phyloP scores from a whole-genome alignment of 2,329 filamentous ascomycete genomes.

The Monilinia fructigena region DNA sequence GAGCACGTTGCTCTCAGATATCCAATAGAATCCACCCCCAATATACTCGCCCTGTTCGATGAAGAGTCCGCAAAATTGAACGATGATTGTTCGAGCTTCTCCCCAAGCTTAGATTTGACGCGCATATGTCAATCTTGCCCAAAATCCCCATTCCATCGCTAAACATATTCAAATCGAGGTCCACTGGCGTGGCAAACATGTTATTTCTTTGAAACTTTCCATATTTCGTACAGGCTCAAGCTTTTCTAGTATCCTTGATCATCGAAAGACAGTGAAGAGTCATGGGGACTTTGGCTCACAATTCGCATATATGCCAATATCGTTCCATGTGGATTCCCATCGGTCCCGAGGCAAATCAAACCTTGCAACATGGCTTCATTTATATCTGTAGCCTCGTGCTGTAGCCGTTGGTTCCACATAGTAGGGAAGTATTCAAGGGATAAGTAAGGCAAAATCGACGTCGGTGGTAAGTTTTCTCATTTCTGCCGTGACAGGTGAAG shows the following conservation, averaged over 20 bases:
- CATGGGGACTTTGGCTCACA: slow-evolving; percentile 2
- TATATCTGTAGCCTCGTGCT: slow-evolving; percentile 9
- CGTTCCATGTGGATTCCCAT: slow-evolving; percentile 4
- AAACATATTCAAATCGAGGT: neutral
- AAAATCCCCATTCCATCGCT: slow-evolving; percentile 11
- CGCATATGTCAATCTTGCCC: slow-evolving; percentile 17
- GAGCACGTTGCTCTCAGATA: too few relatives aligned
- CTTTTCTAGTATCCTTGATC: neutral
- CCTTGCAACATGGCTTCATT: slow-evolving; percentile 9
- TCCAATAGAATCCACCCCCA: neutral
- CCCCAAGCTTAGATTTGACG: slow-evolving; percentile 17
- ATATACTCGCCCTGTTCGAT: neutral
- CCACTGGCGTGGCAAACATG: slow-evolving; percentile 18
- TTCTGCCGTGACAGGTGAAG: neutral
- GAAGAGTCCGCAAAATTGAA: neutral
- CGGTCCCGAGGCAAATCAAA: slow-evolving; percentile 11
- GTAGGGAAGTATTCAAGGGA: neutral
- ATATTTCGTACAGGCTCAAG: slow-evolving; percentile 9
- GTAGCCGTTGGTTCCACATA: slow-evolving; percentile 8
- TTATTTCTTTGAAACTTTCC: neutral
- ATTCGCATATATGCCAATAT: neutral
- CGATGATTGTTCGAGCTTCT: slow-evolving; percentile 11
- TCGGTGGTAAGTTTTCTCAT: slow-evolving; percentile 2
- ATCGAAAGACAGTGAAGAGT: slow-evolving; percentile 1
- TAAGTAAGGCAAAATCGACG: slow-evolving; percentile 20